phyloP scores from a whole-genome alignment of 2,329 filamentous ascomycete species.

The Fusarium metavorans region DNA sequence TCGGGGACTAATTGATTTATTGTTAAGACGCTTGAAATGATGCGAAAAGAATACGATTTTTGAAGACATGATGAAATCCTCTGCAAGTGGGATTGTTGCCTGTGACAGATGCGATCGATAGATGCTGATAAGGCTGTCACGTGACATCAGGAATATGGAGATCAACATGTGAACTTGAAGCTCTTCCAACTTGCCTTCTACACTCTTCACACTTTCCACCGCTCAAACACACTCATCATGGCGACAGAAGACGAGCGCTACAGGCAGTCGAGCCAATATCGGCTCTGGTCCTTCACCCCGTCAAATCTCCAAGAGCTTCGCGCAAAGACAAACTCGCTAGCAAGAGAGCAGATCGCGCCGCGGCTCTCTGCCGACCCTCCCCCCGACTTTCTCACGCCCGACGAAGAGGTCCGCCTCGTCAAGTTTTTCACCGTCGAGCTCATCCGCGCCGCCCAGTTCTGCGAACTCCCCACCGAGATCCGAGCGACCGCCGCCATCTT shows the following conservation, averaged over 20 bases:
- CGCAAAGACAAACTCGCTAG: conserved; percentile 81
- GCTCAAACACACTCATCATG: conserved; percentile 60
- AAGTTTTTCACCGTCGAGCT: conserved; percentile 78
- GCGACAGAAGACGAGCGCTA: conserved; percentile 91
- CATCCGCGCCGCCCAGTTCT: conserved; percentile 67
- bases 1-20: conserved; percentile 33
- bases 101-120: background rate
- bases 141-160: conserved; percentile 3
- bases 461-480: conserved; percentile 63
- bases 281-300: conserved; percentile 91
- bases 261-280: conserved; percentile 88
- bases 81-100: background rate
- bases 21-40: background rate
- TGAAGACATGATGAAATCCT: background rate
- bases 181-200: background rate
- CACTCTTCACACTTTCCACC: background rate
- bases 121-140: conserved; percentile 15
- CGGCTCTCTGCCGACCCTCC: conserved; percentile 66
- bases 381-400: conserved; percentile 83
- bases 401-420: conserved; percentile 86
- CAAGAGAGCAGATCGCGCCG: conserved; percentile 70
- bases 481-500: conserved; percentile 84
- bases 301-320: conserved; percentile 78
- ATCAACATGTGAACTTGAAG: conserved; percentile 5
- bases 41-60: background rate